Conservation (phyloP, 2,329 filamentous ascomycete species). For the Tolypocladium album region DNA sequence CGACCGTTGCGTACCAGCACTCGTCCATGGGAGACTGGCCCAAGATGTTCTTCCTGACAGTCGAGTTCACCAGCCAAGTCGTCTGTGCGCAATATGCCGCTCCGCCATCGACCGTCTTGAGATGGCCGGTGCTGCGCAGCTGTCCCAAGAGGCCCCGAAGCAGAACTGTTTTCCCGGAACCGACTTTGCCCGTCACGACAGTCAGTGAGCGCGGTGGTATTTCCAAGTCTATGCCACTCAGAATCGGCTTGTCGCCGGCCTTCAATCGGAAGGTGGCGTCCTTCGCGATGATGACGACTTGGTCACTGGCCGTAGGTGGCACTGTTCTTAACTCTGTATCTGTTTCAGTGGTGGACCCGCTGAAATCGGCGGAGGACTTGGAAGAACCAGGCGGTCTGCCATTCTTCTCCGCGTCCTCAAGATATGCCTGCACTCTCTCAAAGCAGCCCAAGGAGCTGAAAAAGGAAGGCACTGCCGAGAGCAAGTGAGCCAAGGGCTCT, state of each 20-base stretch:
- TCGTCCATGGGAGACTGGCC: constrained; percentile 3
- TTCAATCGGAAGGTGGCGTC: not conserved
- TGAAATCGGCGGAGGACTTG: not conserved
- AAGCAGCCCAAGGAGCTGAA: constrained; percentile 12
- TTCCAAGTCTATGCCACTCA: not conserved
- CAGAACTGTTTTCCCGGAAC: constrained; percentile 8
- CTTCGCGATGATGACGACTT: not conserved
- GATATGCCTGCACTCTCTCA: constrained; percentile 9
- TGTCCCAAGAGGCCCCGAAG: constrained; percentile 7
- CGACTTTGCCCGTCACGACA: constrained; percentile 9
- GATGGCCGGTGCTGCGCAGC: not conserved
- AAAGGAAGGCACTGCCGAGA: constrained; percentile 10
- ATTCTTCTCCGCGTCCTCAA: not conserved
- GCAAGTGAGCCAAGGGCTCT: constrained; percentile 8
- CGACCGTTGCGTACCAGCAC: constrained; percentile 5
- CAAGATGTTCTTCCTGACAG: constrained; percentile 7
- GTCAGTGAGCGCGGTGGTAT: constrained; percentile 4
- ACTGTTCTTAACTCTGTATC: not conserved
- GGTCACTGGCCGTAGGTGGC: not conserved
- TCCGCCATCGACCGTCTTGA: not conserved
- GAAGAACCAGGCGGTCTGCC: not conserved
- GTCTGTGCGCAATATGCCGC: constrained; percentile 9
- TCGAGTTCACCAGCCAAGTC: constrained; percentile 7
- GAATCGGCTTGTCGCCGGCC: not conserved
- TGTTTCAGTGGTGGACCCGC: not conserved